Conservation (phyloP, 345 rosid genomes). For the Cardamine occulta region DNA sequence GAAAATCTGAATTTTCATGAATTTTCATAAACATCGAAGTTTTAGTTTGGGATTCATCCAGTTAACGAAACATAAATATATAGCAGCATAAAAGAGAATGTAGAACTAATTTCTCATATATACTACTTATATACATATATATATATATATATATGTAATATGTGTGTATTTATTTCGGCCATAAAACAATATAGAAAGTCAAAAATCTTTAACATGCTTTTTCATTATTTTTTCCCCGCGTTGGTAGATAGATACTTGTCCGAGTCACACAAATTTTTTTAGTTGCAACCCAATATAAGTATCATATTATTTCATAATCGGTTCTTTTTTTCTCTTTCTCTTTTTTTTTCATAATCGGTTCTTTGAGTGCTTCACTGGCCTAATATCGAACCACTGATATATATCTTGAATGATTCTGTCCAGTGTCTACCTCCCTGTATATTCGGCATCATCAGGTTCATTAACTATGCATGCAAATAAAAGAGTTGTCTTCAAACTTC, state of each 20-base stretch:
- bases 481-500: not conserved
- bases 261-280: not conserved
- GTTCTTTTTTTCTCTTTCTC: too few species aligned
- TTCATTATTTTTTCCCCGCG: not conserved
- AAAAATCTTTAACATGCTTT: not conserved
- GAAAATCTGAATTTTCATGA: too few species aligned
- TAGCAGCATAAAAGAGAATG: too few species aligned
- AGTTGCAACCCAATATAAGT: not conserved
- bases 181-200: too few species aligned
- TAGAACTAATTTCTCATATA: too few species aligned
- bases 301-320: not conserved
- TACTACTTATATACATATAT: too few species aligned
- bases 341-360: not conserved
- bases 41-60: too few species aligned
- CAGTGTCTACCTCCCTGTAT: not conserved
- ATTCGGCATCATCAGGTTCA: not conserved
- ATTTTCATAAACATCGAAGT: too few species aligned
- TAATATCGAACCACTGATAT: not conserved
- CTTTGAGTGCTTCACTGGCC: not conserved
- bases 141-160: too few species aligned
- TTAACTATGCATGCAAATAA: not conserved
- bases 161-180: too few species aligned
- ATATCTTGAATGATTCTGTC: not conserved
- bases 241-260: not conserved
- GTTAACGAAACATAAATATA: too few species aligned